Conservation (phyloP, 1,139 yeast species). For the Zygoascus meyerae region DNA sequence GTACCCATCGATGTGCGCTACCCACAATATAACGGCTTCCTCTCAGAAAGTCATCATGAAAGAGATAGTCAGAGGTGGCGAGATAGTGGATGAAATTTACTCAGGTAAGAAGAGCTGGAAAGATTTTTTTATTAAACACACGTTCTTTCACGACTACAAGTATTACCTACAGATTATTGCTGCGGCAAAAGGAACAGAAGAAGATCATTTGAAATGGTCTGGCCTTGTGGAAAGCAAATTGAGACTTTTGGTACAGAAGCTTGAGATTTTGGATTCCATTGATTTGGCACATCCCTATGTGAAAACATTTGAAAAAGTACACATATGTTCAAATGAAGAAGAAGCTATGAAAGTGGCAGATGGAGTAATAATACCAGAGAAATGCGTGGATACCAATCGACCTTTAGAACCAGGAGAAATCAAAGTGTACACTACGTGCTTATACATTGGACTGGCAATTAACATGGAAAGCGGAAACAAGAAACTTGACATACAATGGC, state of each 20-base stretch:
- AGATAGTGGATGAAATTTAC: conserved; percentile 63
- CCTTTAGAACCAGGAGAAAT: conserved; percentile 22
- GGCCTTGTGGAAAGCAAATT: conserved; percentile 90
- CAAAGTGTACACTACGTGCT: conserved; percentile 59
- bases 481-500: conserved; percentile 80
- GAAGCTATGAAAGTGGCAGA: conserved; percentile 51
- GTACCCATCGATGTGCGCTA: conserved; percentile 98
- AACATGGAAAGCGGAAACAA: conserved; percentile 41
- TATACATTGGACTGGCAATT: conserved; percentile 75
- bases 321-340: conserved; percentile 48
- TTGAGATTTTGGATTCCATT: conserved; percentile 71
- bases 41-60: conserved; percentile 73
- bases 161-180: conserved; percentile 81
- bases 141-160: conserved; percentile 75
- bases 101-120: conserved; percentile 64
- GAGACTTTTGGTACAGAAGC: conserved; percentile 71
- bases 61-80: conserved; percentile 72
- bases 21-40: conserved; percentile 87
- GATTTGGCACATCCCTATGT: conserved; percentile 86
- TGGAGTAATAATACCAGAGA: conserved; percentile 32
- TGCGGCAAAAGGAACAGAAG: conserved; percentile 62
- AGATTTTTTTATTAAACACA: conserved; percentile 69
- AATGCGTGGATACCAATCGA: conserved; percentile 27
- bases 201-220: conserved; percentile 82
- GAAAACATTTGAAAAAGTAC: conserved; percentile 61